Conservation (phyloP, 441 rosid species). For the Biscutella auriculata region DNA sequence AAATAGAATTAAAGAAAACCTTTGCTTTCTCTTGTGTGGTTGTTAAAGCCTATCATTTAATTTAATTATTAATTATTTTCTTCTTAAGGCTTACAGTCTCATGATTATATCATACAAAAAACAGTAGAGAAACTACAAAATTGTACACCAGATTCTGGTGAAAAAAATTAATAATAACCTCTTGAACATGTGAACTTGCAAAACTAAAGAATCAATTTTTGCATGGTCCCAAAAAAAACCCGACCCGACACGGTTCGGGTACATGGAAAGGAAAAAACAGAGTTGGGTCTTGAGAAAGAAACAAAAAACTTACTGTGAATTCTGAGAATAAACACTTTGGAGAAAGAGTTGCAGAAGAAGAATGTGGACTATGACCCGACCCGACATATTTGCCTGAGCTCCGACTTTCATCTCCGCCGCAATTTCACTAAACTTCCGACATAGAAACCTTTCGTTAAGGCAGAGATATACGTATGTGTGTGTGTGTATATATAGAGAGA, state of each 20-base stretch:
- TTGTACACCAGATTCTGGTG: slow-evolving; percentile 14
- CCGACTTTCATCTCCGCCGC: slow-evolving; percentile 13
- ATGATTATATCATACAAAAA: neutral
- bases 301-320: slow-evolving; percentile 14
- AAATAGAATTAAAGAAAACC: slow-evolving; percentile 9
- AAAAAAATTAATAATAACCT: slow-evolving; percentile 5
- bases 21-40: neutral
- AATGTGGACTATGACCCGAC: slow-evolving; percentile 7
- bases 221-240: neutral
- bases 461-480: neutral
- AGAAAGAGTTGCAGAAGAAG: slow-evolving; percentile 16
- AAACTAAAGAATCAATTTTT: neutral
- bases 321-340: slow-evolving; percentile 18
- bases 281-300: neutral
- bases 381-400: slow-evolving; percentile 8
- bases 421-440: slow-evolving; percentile 12
- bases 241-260: slow-evolving; percentile 6
- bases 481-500: neutral
- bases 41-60: neutral
- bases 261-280: neutral
- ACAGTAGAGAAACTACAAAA: too few species aligned
- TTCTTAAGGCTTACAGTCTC: neutral
- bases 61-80: neutral
- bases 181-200: slow-evolving; percentile 22
- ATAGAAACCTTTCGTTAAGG: neutral